Evolutionary conservation across 768 basidiomycete genomes (phyloP), one percentile per base, ranked within the genome.

Genomic region (Macrolepiota fuliginosa): DNA sequence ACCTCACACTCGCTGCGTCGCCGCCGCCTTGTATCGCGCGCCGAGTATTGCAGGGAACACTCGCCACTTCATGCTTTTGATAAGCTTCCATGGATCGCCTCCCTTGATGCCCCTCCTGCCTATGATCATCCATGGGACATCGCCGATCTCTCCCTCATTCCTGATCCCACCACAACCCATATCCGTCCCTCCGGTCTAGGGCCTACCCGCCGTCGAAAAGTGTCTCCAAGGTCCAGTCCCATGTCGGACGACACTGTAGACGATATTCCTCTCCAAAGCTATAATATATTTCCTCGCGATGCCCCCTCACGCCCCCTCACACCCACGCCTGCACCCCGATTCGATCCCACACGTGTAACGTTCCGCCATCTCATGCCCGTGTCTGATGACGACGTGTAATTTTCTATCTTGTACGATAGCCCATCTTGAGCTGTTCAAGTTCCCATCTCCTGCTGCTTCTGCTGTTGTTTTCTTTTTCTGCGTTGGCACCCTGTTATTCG

Each of bases 311-410:
- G 66, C 40, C 68, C 54, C 32, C 65, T 52, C 66, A 71, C 71
- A 25, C 65, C 54, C 66, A 71, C 71, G 63, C 71, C 56, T 66
- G 68, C 68, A 67, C 68, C 77, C 32, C 74, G 76, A 35, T 79
- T 82, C 67, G 74, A 80, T 64, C 81, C 81, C 17, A 78, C 79
- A 58, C 77, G 72, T 63, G 76, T 83, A 66, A 75, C 78, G 17
- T 87, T 86, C 64, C 79, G 76, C 69, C 78, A 85, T 65, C 83
- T 89, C 68, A 86, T 88, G 84, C 87, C 87, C 40, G 80, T 86
- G 58, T 74, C 80, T 22, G 40, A 54, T 65, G 75, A 75, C 65
- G 77, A 78, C 70, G 71, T 56, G 58, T 64, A 63, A 53, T 61
- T 69, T 39, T 69, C n/a, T n/a, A n/a, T n/a, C 66, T 39, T 76